Base-by-base conservation (phyloP, 2,329 filamentous ascomycete species). In the Metarhizium guizhouense region DNA sequence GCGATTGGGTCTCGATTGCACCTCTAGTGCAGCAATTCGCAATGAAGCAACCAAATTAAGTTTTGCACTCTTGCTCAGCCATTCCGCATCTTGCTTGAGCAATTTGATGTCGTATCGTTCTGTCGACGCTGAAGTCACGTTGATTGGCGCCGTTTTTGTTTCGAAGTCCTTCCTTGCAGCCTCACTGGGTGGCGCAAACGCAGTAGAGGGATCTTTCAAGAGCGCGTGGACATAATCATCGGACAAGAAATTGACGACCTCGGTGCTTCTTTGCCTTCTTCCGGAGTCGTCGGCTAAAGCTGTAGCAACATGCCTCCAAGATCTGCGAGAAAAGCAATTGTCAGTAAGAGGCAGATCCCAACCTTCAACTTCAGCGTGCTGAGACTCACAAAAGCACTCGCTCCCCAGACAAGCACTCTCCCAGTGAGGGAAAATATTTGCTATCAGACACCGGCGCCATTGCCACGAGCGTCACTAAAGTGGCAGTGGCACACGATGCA, bases 21-120 rank as follows among this genome's bases (percentile, higher is more conserved):
- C 88, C 77, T 97, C 94, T 49, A 94, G 73, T 6, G 95, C 75
- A 3, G 86, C 86, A 47, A 95, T 78, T 57, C 94, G 83, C 64
- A 99, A 76, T 30, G 93, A 91, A 13, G 86, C 83, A 47, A 94
- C 76, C 68, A 96, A 85, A 69, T 94, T 90, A 61, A 96, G 83
- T 48, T 82, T 79, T 52, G 85, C 83, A 65, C 86, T 83, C 64
- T 87, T 83, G 70, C 90, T 92, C 59, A 99, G 76, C 91, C 92
- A 97, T 62, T 87, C 69, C 38, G 90, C 82, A 74, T 97, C 92
- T 50, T 83, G 82, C 73, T 95, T 96, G 68, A 97, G 83, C 65
- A 87, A 76, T 43, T 87, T 84, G 61, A 96, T 77, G 65, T 92
- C 83, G 67, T 87, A 89, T 56, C 82, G 81, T 45, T 82, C 80